These are phyloP conservation scores for Catenaria anguillulae DNA, from an alignment of 371 early-diverging fungal species.

Conservation along the genomic window DNA sequence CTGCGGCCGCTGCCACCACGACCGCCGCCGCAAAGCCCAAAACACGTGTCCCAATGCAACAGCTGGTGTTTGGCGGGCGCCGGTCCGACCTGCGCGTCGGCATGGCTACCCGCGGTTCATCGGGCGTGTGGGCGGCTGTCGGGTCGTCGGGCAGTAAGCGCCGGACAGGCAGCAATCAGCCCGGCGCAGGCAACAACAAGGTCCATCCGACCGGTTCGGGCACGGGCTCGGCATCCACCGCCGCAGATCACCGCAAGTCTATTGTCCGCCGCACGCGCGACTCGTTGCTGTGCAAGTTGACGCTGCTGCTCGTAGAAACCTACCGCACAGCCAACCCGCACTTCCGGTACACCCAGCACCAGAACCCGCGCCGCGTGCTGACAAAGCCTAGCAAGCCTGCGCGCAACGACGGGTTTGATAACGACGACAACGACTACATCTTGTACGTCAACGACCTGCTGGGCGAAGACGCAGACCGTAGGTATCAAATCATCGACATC, in stretches of 20 bases:
- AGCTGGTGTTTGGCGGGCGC: background rate
- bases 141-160: background rate
- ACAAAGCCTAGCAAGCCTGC: constrained; percentile 81
- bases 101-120: background rate
- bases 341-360: constrained; percentile 47
- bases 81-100: background rate
- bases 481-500: constrained; percentile 72
- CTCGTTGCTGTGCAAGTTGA: background rate
- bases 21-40: background rate
- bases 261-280: constrained; percentile 2
- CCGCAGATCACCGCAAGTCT: background rate
- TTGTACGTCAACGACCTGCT: constrained; percentile 85
- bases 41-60: background rate
- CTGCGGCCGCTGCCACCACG: background rate
- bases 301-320: constrained; percentile 25
- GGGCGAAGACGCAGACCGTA: constrained; percentile 60
- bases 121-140: background rate
- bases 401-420: constrained; percentile 82
- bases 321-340: constrained; percentile 55
- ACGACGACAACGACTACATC: constrained; percentile 85
- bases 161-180: no score
- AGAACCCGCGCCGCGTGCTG: constrained; percentile 73
- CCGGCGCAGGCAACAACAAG: no score
- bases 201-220: no score
- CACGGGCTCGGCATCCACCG: no score